Conservation (phyloP, 2,329 filamentous ascomycete genomes). For the Diplodia intermedia region DNA sequence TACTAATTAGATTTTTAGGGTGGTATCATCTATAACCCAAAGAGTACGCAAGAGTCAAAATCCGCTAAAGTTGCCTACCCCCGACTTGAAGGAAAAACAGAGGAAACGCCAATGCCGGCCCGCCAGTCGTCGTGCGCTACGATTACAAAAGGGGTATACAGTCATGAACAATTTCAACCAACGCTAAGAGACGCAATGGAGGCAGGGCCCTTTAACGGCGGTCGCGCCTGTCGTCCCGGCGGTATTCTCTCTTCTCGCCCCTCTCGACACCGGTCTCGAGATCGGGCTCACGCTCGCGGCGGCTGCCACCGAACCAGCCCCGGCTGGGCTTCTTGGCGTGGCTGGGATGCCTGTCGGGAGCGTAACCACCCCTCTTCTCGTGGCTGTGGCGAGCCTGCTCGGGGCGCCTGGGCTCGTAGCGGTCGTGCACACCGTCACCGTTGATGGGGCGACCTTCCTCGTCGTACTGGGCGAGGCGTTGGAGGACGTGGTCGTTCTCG, state of each 20-base stretch:
- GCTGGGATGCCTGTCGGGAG: constrained; percentile 16
- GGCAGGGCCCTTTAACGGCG: background rate
- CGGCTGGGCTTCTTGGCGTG: constrained; percentile 11
- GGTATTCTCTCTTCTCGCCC: constrained; percentile 22
- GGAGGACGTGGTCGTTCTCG: constrained; percentile 14
- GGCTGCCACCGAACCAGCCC: constrained; percentile 32
- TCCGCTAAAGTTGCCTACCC: background rate
- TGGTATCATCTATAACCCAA: constrained; percentile 17
- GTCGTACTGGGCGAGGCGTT: constrained; percentile 35
- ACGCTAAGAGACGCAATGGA: background rate
- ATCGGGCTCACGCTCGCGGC: constrained; percentile 28
- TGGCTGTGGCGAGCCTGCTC: constrained; percentile 15
- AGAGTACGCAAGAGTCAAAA: background rate
- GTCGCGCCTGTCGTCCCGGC: background rate
- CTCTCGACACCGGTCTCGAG: constrained; percentile 6
- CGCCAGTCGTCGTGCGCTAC: constrained; percentile 18
- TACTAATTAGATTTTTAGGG: constrained; percentile 11
- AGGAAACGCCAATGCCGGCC: constrained; percentile 22
- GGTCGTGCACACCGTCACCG: constrained; percentile 21
- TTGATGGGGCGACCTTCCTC: constrained; percentile 35
- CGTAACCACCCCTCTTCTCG: constrained; percentile 30
- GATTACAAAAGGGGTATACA: constrained; percentile 27
- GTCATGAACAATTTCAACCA: constrained; percentile 19
- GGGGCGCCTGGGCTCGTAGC: constrained; percentile 28
- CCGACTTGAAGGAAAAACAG: background rate